phyloP scores from a whole-genome alignment of 441 rosid genomes.

The Arabidopsis lyrata region DNA sequence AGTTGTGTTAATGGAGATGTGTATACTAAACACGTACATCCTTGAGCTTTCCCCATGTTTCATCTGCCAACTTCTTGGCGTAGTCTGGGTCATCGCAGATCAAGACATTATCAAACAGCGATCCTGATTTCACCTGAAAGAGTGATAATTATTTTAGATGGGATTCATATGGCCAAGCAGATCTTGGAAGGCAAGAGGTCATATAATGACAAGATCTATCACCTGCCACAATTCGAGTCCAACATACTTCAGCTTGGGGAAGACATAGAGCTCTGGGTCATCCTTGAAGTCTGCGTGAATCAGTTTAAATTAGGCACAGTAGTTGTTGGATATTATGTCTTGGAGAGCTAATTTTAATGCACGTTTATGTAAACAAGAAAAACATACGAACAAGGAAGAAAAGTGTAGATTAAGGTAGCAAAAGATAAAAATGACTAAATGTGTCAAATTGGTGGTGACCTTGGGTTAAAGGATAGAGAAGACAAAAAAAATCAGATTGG shows the following conservation, averaged over 20 bases:
- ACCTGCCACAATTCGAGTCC: slow-evolving; percentile 99
- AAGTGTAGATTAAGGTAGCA: neutral
- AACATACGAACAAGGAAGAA: neutral
- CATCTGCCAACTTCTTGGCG: slow-evolving; percentile 84
- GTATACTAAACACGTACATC: slow-evolving; percentile 53
- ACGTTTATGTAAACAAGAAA: too few relatives aligned
- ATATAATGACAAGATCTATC: slow-evolving; percentile 3
- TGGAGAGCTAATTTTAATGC: too few relatives aligned
- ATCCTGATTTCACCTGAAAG: slow-evolving; percentile 89
- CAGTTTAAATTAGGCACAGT: neutral
- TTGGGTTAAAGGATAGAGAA: too few relatives aligned
- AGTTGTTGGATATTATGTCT: neutral
- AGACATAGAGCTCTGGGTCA: slow-evolving; percentile 85
- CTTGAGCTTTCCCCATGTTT: slow-evolving; percentile 94
- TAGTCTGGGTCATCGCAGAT: slow-evolving; percentile 78
- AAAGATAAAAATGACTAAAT: too few relatives aligned
- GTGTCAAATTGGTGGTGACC: too few relatives aligned
- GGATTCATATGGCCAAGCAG: neutral
- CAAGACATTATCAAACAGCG: slow-evolving; percentile 88
- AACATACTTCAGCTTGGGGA: slow-evolving; percentile 83
- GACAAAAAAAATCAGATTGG: too few relatives aligned
- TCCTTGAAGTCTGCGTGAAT: slow-evolving; percentile 81
- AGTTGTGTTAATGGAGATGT: too few relatives aligned
- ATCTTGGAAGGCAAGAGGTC: neutral
- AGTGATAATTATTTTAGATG: neutral